These are phyloP conservation scores for Babesia bigemina DNA, from an alignment of 169 alveolate species.

Conservation along the genomic window DNA sequence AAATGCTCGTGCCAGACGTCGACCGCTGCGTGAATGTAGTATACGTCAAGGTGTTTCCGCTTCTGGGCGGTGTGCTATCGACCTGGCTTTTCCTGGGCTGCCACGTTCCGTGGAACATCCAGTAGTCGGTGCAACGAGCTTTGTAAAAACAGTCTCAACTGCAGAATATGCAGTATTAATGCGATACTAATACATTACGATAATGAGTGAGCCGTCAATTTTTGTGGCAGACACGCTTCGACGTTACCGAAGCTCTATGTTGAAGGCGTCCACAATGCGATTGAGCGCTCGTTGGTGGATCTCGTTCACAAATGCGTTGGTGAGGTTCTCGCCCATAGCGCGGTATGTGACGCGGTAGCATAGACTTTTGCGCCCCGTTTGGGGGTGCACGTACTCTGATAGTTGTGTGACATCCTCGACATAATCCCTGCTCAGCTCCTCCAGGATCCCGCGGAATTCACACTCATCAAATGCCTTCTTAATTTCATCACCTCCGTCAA, in stretches of 20 bases:
- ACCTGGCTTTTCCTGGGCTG: conserved; percentile 78
- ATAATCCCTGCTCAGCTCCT: conserved; percentile 42
- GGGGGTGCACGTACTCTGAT: conserved; percentile 36
- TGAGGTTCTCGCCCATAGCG: conserved; percentile 73
- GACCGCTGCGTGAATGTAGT: conserved; percentile 75
- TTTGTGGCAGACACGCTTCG: too few species aligned
- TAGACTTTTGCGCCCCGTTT: conserved; percentile 36
- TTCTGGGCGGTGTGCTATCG: conserved; percentile 76
- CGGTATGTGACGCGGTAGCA: conserved; percentile 78
- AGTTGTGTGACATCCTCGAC: conserved; percentile 48
- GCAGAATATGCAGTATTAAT: background rate
- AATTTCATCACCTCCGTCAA: conserved; percentile 32
- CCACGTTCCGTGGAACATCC: conserved; percentile 67
- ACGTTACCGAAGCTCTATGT: conserved; percentile 26
- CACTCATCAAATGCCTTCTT: conserved; percentile 20
- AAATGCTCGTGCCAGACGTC: conserved; percentile 76
- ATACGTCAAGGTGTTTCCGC: conserved; percentile 75
- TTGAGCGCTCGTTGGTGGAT: conserved; percentile 54
- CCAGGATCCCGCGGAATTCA: conserved; percentile 12
- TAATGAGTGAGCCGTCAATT: too few species aligned
- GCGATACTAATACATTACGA: too few species aligned
- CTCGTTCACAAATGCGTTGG: conserved; percentile 72
- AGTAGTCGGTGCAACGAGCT: background rate
- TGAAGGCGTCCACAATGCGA: conserved; percentile 5
- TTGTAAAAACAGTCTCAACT: conserved; percentile 6